Percentiles rank a stretch among this genome's conserved stretches.
These are phyloP conservation scores for Sanghuangporus sanghuang DNA, from an alignment of 1,284 basidiomycete genomes.

Conservation along the genomic window DNA sequence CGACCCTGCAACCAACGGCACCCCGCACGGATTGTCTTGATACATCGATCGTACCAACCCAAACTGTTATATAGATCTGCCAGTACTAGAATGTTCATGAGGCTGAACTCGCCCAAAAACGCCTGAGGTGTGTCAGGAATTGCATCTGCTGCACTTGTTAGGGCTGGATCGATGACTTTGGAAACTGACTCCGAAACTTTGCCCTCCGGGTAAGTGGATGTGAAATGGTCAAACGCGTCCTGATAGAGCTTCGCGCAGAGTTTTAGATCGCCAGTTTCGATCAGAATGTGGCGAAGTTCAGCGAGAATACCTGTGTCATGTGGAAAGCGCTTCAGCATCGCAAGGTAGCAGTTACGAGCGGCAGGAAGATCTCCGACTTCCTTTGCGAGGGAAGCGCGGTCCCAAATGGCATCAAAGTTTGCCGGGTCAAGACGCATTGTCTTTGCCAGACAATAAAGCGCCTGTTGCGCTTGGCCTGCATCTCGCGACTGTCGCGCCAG, in stretches of 20 bases:
- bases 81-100: constrained; percentile 70
- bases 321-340: constrained; percentile 72
- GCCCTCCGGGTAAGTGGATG: constrained; percentile 23
- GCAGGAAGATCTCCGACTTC: constrained; percentile 68
- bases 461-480: constrained; percentile 74
- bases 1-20: constrained; percentile 89
- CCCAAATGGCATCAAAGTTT: constrained; percentile 87
- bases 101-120: constrained; percentile 43
- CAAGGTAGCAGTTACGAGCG: constrained; percentile 70
- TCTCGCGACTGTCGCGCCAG: constrained; percentile 75
- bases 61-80: constrained; percentile 79
- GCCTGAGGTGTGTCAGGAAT: constrained; percentile 29
- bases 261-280: constrained; percentile 60
- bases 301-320: constrained; percentile 79
- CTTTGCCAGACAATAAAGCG: constrained; percentile 89
- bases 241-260: constrained; percentile 65
- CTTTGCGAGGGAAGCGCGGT: constrained; percentile 79
- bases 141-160: constrained; percentile 29
- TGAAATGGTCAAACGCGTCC: constrained; percentile 46
- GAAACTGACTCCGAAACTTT: constrained; percentile 29
- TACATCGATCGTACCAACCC: constrained; percentile 63
- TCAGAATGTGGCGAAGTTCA: constrained; percentile 76
- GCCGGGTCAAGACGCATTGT: constrained; percentile 74
- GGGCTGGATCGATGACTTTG: constrained; percentile 37
- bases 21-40: constrained; percentile 70